Base-by-base conservation (phyloP, 192 early-diverging fungal genomes). In the Phycomyces nitens region DNA sequence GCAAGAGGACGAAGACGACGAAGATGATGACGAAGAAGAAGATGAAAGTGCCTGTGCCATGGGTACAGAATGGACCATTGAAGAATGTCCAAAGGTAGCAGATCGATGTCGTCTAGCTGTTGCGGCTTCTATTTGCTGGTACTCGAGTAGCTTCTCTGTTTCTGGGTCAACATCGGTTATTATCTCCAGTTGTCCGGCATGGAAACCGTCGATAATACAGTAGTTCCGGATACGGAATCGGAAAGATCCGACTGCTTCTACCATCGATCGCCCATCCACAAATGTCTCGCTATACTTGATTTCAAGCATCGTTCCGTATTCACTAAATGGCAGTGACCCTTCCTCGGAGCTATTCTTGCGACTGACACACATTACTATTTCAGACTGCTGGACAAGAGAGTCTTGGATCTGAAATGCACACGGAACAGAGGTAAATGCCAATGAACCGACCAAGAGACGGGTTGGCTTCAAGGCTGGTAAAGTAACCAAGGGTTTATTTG, bases 331-430 rank as follows among this genome's bases (percentile, higher is more conserved):
- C 16, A 58, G 51, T 16, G 55, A 21, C 3, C 34, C 15, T 47
- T 16, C 21, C 26, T 44, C 56, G 34, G 52, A 29, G 7, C 60
- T 60, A 29, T 77, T 77, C 20, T 69, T 66, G 51, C 80, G 61
- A 49, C 73, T 70, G n/a, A 73, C 68, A 24, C 78, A 66, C 5
- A 88, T 64, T 80, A 88, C 76, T 18, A 72, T 66, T 8, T 78
- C 59, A 56, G 86, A 88, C 77, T 76, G 8, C 75, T 79, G 60
- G 85, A 84, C 53, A 82, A 86, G 29, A 88, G 66, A 60, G 29
- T 34, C 29, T 34, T 34, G 29, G 29, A 34, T 34, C 3, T 86
- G 76, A 50, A 88, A 68, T 42, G 73, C 77, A 42, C 75, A 82
- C 9, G 83, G 80, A 55, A 81, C 75, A 5, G 69, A 62, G 14